These are phyloP conservation scores for Apiospora arundinis DNA, from an alignment of 2,329 filamentous ascomycete genomes.

Conservation along the genomic window DNA sequence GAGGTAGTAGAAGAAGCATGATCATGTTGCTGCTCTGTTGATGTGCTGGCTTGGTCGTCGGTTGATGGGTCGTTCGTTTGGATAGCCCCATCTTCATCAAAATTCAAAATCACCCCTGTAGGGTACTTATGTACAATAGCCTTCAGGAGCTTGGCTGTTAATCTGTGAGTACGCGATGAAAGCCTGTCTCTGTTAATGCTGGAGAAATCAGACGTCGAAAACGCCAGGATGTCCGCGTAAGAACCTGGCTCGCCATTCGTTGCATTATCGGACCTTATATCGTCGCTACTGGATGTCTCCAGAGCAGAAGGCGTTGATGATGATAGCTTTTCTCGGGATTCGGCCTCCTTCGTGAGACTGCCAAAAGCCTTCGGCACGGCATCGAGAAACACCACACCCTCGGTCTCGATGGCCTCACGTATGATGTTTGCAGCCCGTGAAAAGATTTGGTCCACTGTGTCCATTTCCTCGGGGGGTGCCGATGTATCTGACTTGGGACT, in stretches of 20 bases:
- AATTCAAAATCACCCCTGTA: slow-evolving; percentile 28
- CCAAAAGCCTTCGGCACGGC: slow-evolving; percentile 31
- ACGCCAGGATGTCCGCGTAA: slow-evolving; percentile 44
- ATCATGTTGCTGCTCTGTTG: neutral
- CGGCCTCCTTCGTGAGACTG: slow-evolving; percentile 10
- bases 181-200: slow-evolving; percentile 40
- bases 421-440: slow-evolving; percentile 51
- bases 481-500: neutral
- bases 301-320: neutral
- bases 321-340: slow-evolving; percentile 20
- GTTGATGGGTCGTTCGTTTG: slow-evolving; percentile 6
- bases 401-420: slow-evolving; percentile 48
- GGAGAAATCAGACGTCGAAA: slow-evolving; percentile 42
- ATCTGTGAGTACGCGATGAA: slow-evolving; percentile 24
- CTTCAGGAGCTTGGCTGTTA: neutral
- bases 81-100: slow-evolving; percentile 44
- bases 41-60: neutral
- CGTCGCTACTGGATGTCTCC: slow-evolving; percentile 30
- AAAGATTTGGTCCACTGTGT: slow-evolving; percentile 38
- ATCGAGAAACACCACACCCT: slow-evolving; percentile 46
- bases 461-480: neutral
- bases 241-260: slow-evolving; percentile 18
- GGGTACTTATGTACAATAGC: slow-evolving; percentile 9
- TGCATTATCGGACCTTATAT: slow-evolving; percentile 11
- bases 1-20: neutral